Base-by-base conservation (phyloP, 2,329 filamentous ascomycete genomes). In the Hawksworthiomyces lignivorus region DNA sequence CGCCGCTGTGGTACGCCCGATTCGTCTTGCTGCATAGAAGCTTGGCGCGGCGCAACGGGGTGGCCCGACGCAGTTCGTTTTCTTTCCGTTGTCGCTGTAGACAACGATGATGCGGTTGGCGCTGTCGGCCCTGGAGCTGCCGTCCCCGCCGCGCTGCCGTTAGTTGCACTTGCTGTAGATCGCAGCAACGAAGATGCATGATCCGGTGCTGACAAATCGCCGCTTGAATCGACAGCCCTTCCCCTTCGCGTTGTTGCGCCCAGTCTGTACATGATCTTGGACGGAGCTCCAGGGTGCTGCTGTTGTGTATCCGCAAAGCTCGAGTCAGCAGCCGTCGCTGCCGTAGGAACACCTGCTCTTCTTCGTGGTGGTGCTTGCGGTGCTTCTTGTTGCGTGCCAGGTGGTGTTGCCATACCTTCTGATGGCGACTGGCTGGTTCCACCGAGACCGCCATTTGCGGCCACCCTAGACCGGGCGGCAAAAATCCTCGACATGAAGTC, bases 51-150 rank as follows among this genome's bases (percentile, higher is more conserved):
- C 48, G 62, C 74, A 36, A 75, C 75, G 12, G 73, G 75, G 52
- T 94, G 87, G 4, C 90, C 90, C 30, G 90, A 95, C n/a, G 94
- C 77, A 2, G 88, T 96, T 52, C 90, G 80, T 65, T 96, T 97
- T 59, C 88, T 79, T 46, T 89, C 85, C 12, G 70, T 63, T 4
- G 65, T 68, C 17, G 70, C 59, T 14, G 60, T 48, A 48, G 68
- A 51, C 48, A 63, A 41, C 33, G 48, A 55, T 43, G 66, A 14
- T 14, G 30, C 21, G 9, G 41, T 14, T 10, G 29, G n/a, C 5
- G 31, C 21, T 21, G 39, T 15, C 3, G 31, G 17, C 11, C 20
- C 17, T 2, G 39, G 14, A 10, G 34, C 38, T 3, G 33, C 18
- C 12, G 34, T 5, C 2, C 30, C 41, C 15, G 40, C n/a, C 15